These are phyloP conservation scores for Metschnikowia aberdeeniae DNA, from an alignment of 805 yeast genomes.

Conservation along the genomic window DNA sequence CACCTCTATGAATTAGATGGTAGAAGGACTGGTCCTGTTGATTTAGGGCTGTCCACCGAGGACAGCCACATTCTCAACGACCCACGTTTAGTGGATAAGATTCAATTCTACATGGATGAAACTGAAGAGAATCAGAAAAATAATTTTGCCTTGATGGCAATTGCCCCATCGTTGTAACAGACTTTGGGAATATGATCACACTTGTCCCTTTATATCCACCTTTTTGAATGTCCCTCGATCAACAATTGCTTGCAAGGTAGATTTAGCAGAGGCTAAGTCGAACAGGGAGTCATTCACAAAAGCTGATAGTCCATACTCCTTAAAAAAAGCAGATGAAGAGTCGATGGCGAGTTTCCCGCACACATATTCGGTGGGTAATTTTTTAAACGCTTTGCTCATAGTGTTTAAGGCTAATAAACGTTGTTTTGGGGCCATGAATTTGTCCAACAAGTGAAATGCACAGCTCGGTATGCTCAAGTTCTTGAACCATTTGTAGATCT, in stretches of 20 bases:
- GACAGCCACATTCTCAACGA: conserved; percentile 51
- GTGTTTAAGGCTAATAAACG: conserved; percentile 14
- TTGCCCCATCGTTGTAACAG: conserved; percentile 43
- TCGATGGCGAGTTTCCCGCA: conserved; percentile 8
- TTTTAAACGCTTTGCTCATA: conserved; percentile 18
- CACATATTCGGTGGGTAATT: conserved; percentile 8
- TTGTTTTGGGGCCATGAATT: conserved; percentile 16
- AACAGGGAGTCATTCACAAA: conserved; percentile 22
- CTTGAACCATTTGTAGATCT: conserved; percentile 8
- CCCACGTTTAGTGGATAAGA: conserved; percentile 45
- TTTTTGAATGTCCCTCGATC: conserved; percentile 42
- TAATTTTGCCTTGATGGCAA: conserved; percentile 74
- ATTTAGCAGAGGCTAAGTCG: conserved; percentile 33
- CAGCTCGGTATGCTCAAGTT: conserved; percentile 4
- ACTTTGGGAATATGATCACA: conserved; percentile 24
- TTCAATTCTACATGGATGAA: conserved; percentile 62
- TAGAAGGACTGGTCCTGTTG: conserved; percentile 70
- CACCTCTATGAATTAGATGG: conserved; percentile 86
- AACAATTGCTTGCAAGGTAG: conserved; percentile 33
- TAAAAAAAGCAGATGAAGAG: conserved; percentile 2
- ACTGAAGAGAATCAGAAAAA: conserved; percentile 57
- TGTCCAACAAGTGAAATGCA: conserved; percentile 14
- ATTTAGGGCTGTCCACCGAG: conserved; percentile 45
- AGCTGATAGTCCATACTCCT: conserved; percentile 32
- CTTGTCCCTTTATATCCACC: conserved; percentile 90